Base-by-base conservation (phyloP, 1,284 basidiomycete genomes). In the Cryptococcus sp. region DNA sequence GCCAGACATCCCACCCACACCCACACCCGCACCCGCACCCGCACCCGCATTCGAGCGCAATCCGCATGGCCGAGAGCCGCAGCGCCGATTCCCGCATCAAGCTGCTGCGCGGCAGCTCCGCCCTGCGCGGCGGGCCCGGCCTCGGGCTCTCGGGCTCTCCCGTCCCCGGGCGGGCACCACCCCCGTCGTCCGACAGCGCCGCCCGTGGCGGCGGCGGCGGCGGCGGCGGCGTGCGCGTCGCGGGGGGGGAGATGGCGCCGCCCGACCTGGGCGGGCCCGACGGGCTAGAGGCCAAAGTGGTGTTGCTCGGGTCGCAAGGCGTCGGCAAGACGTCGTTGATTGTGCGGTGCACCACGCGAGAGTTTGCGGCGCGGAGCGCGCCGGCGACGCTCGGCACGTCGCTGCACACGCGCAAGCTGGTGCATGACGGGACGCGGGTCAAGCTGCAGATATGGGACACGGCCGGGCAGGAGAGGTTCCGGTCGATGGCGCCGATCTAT, bases 271-370 rank as follows among this genome's bases (percentile, higher is more conserved):
- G 71, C 13, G 70, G 69, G 18, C 65, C 66, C 9, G 68, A 72
- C 33, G 70, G 70, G 0, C 67, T 96, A 72, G 94, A 97, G 81
- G 91, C 91, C 66, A 97, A 97, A 83, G 90, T 97, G 71, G 93
- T 97, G 72, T 85, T 97, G 65, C 91, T 97, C 82, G 94, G 94
- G 73, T 93, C 91, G 72, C 92, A 93, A 73, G 91, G 92, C 85
- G 92, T 96, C 51, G 93, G 93, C 67, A 97, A 96, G 80, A 96
- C 95, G 45, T 93, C 91, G 69, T 83, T 98, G 50, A 85, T 97
- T 56, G 85, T 92, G 69, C 86, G 94, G 56, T 96, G 95, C 78
- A 95, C 91, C 57, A 89, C 92, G 70, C 87, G 92, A 73, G 87
- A 83, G 72, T 96, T 92, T 79, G 86, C 88, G 76, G 85, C 86